Evolutionary conservation across 108 stramenopile genomes (phyloP), one percentile per base, ranked within the genome.

Genomic region (Cyclotella kingstonii): DNA sequence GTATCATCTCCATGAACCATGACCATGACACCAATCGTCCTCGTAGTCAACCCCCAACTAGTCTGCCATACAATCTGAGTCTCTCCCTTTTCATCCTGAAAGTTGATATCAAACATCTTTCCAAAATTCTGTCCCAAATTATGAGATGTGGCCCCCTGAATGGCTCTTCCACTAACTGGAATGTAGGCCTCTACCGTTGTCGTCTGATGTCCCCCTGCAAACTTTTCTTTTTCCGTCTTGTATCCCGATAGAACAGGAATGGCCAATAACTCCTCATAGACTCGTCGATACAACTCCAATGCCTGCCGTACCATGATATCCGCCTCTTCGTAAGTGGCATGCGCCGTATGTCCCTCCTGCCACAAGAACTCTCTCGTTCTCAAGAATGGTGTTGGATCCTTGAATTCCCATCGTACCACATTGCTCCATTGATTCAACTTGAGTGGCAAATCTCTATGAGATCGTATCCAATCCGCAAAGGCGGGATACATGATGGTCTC

Each of bases 291-390:
- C 53, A 98, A 83, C 47, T 98, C 96, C 39, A 99, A 82, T 6
- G 96, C 95, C 50, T 92, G 79, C 77, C 92, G 82, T 17, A 99
- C 99, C 95, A 96, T 98, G 42, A 75, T 68, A 66, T 98, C 80
- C 8, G 99, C 95, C 54, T 99, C 99, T 35, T 96, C 98, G 60
- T 81, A 92, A 26, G 85, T 85, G 11, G 95, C 84, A 81, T 98
- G 97, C 19, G 99, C 99, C 33, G 99, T 98, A 85, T 99, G 99
- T 14, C 99, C 99, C 78, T 99, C 98, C 74, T 98, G 98, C 99
- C 99, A 99, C 40, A 99, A 77, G 69, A 99, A 99, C 79, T 99
- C 98, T 36, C 97, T 79, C 19, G 94, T 89, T 44, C 99, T 78
- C 28, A 99, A 77, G 54, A 99, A 99, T 0, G 99, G 99, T 14